Conservation (phyloP, 2,329 filamentous ascomycete genomes). For the Penicillium sp. region DNA sequence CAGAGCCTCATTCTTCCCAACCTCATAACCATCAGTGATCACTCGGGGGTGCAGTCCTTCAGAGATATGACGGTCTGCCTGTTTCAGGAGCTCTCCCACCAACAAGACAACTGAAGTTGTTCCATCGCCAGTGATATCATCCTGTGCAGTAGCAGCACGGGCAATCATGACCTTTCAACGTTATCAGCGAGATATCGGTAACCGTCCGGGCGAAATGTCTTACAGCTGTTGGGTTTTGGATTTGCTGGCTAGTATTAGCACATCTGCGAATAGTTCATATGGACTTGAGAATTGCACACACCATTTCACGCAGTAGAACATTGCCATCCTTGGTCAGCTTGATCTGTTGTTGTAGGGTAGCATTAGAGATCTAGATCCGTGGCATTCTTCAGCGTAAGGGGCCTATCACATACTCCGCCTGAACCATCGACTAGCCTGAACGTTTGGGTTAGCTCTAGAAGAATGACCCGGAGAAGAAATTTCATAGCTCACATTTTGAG, state of each 20-base stretch:
- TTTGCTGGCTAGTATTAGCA: constrained; percentile 57
- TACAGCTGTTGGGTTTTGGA: constrained; percentile 96
- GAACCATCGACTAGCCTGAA: constrained; percentile 57
- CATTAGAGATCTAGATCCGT: constrained; percentile 14
- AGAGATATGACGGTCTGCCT: constrained; percentile 90
- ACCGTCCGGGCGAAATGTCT: constrained; percentile 17
- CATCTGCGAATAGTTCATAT: constrained; percentile 3
- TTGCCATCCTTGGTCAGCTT: constrained; percentile 99
- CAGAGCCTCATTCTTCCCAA: constrained; percentile 86
- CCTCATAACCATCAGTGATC: constrained; percentile 95
- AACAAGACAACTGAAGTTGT: constrained; percentile 94
- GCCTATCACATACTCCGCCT: constrained; percentile 46
- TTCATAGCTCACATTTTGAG: constrained; percentile 72
- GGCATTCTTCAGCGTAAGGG: constrained; percentile 7
- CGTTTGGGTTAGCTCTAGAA: too few species aligned
- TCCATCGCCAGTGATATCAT: constrained; percentile 96
- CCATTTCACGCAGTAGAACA: constrained; percentile 65
- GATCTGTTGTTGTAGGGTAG: constrained; percentile 56
- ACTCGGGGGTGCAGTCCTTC: constrained; percentile 96
- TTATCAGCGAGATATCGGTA: constrained; percentile 18
- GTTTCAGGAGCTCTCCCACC: constrained; percentile 94
- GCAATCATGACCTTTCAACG: constrained; percentile 58
- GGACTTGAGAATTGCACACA: constrained; percentile 26
- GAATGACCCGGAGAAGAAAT: background rate
- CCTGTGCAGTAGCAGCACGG: constrained; percentile 86